These are phyloP conservation scores for Pythium rishiriense DNA, from an alignment of 352 stramenopile species.

Conservation along the genomic window DNA sequence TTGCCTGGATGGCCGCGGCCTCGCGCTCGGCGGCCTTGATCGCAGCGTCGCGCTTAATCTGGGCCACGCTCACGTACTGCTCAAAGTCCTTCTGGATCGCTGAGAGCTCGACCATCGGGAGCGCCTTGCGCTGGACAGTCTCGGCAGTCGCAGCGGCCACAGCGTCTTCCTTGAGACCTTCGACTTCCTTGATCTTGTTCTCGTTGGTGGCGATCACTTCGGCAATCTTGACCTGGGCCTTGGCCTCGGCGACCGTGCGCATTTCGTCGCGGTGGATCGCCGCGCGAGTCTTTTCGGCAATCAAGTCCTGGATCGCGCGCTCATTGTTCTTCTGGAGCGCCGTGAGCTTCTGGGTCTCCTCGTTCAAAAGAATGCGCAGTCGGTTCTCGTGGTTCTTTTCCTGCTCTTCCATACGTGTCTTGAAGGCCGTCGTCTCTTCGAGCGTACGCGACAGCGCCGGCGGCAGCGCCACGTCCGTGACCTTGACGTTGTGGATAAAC, in stretches of 20 bases:
- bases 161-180: constrained; percentile 68
- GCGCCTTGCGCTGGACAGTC: constrained; percentile 60
- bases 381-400: constrained; percentile 91
- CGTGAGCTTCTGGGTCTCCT: constrained; percentile 83
- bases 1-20: constrained; percentile 49
- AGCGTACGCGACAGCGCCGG: constrained; percentile 60
- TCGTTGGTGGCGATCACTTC: constrained; percentile 50
- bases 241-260: constrained; percentile 70
- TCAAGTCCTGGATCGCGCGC: constrained; percentile 69
- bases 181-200: constrained; percentile 73
- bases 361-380: constrained; percentile 77
- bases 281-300: constrained; percentile 62
- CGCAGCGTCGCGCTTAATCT: constrained; percentile 60
- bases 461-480: constrained; percentile 82
- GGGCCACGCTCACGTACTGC: constrained; percentile 65
- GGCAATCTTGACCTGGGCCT: constrained; percentile 71
- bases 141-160: constrained; percentile 51
- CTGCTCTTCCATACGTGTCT: constrained; percentile 87
- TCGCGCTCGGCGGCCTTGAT: constrained; percentile 69
- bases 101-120: constrained; percentile 56
- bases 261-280: constrained; percentile 80
- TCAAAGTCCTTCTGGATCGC: constrained; percentile 63
- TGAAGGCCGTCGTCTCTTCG: constrained; percentile 83
- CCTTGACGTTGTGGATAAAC: constrained; percentile 88
- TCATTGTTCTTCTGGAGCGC: constrained; percentile 81